These are phyloP conservation scores for Tricholoma terreum DNA, from an alignment of 768 basidiomycete species.

Conservation along the genomic window DNA sequence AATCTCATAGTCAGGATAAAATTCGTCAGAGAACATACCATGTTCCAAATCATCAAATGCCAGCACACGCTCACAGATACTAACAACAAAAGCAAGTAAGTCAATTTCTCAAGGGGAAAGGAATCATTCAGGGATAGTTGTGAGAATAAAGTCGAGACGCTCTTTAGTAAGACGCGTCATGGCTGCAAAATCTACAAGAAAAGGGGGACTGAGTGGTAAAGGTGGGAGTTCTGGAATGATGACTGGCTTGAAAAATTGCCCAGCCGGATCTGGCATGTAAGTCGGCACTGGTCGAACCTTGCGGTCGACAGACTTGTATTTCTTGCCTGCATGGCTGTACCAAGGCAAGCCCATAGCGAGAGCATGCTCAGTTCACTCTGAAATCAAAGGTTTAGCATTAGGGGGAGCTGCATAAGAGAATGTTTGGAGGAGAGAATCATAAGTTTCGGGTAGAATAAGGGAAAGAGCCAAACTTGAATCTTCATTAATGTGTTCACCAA, in stretches of 20 bases:
- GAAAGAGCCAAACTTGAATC: conserved; percentile 3
- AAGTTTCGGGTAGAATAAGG: conserved; percentile 8
- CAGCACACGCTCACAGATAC: conserved; percentile 1
- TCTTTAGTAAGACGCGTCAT: conserved; percentile 9
- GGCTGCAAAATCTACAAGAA: conserved; percentile 5
- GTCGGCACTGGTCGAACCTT: no score
- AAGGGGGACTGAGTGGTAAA: conserved; percentile 6
- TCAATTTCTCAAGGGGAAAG: conserved; percentile 11
- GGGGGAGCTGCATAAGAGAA: conserved; percentile 2
- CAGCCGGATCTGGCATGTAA: conserved; percentile 19
- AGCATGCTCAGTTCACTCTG: conserved; percentile 8
- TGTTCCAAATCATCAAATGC: no score
- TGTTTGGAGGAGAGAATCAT: conserved; percentile 6
- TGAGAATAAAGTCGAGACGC: conserved; percentile 12
- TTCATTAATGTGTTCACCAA: conserved; percentile 3
- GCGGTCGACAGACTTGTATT: conserved; percentile 23
- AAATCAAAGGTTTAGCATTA: neutral
- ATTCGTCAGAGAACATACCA: no score
- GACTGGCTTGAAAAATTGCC: conserved; percentile 1
- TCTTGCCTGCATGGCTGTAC: neutral
- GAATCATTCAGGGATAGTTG: conserved; percentile 1
- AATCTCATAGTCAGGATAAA: no score
- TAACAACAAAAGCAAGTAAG: conserved; percentile 15
- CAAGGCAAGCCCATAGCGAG: conserved; percentile 14
- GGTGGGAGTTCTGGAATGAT: conserved; percentile 5